Conservation (phyloP, 345 rosid species). For the Lepidium africanum region DNA sequence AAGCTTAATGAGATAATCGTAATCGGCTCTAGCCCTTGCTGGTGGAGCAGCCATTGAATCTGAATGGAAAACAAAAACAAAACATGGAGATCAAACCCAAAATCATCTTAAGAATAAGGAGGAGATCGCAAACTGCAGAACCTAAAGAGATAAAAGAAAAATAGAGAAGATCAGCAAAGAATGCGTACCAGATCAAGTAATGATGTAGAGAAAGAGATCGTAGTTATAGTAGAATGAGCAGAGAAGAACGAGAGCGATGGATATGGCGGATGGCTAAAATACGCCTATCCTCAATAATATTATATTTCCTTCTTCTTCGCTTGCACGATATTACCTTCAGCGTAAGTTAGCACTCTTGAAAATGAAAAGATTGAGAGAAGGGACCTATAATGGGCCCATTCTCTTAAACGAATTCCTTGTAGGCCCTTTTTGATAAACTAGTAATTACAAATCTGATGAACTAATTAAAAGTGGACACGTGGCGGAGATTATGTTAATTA, state of each 20-base stretch:
- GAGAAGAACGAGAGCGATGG: constrained; percentile 19
- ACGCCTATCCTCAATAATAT: constrained; percentile 5
- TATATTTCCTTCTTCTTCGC: constrained; percentile 18
- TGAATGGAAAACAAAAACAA: not conserved
- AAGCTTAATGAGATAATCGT: constrained; percentile 68
- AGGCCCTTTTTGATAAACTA: not conserved
- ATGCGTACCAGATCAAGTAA: constrained; percentile 15
- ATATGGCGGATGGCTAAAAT: constrained; percentile 30
- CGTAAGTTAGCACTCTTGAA: constrained; percentile 7
- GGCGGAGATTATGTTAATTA: not conserved
- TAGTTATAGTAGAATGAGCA: constrained; percentile 13
- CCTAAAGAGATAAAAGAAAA: not conserved
- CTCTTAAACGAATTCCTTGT: not conserved
- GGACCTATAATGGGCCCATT: not conserved
- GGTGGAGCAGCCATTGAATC: constrained; percentile 66
- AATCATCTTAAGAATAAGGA: not conserved
- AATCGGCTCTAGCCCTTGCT: constrained; percentile 71
- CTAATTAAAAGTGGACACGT: not conserved
- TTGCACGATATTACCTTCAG: constrained; percentile 18
- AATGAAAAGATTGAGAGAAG: not conserved
- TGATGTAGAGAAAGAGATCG: not conserved
- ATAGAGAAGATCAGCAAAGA: not conserved
- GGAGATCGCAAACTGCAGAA: not conserved
- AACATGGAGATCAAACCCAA: constrained; percentile 6
- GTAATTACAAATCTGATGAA: not conserved